phyloP scores from a whole-genome alignment of 306 rosid genomes.

The Pyrus communis region DNA sequence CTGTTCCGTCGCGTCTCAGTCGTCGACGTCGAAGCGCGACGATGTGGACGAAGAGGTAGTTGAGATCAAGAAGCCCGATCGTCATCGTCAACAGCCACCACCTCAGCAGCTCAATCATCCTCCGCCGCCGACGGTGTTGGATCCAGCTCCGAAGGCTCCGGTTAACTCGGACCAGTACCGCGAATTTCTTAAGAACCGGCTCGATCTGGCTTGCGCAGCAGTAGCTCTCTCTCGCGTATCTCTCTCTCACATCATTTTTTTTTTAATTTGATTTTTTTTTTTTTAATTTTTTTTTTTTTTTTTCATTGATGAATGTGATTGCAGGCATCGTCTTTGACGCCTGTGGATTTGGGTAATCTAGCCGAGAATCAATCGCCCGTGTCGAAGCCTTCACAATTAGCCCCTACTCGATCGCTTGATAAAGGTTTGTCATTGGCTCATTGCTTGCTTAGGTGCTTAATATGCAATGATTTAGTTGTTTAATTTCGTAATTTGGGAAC shows the following conservation, averaged over 20 bases:
- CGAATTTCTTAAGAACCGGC: slow-evolving; percentile 38
- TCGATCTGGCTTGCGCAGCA: slow-evolving; percentile 51
- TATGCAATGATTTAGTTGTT: background rate
- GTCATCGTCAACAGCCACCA: background rate
- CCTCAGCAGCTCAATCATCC: slow-evolving; percentile 12
- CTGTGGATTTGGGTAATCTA: slow-evolving; percentile 18
- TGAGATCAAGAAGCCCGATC: slow-evolving; percentile 35
- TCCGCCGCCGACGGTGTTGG: slow-evolving; percentile 21
- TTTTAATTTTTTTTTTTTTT: background rate
- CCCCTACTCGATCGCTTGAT: slow-evolving; percentile 10
- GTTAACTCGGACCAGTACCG: slow-evolving; percentile 29
- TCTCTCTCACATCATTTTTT: background rate
- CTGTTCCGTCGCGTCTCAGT: slow-evolving; percentile 33
- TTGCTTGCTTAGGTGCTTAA: background rate
- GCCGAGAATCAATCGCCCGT: slow-evolving; percentile 9
- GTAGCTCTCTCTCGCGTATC: slow-evolving; percentile 42
- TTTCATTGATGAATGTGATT: background rate
- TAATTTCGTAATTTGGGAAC: background rate
- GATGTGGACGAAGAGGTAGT: slow-evolving; percentile 32
- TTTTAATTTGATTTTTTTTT: background rate
- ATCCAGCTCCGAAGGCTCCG: slow-evolving; percentile 10
- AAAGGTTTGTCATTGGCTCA: slow-evolving; percentile 7
- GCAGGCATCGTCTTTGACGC: slow-evolving; percentile 35
- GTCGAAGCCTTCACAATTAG: slow-evolving; percentile 25
- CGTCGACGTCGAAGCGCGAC: slow-evolving; percentile 35